Percentiles rank a stretch among this genome's conserved stretches.
Evolutionary conservation across 805 yeast species (phyloP).

Genomic region (Lipomyces kockii): DNA sequence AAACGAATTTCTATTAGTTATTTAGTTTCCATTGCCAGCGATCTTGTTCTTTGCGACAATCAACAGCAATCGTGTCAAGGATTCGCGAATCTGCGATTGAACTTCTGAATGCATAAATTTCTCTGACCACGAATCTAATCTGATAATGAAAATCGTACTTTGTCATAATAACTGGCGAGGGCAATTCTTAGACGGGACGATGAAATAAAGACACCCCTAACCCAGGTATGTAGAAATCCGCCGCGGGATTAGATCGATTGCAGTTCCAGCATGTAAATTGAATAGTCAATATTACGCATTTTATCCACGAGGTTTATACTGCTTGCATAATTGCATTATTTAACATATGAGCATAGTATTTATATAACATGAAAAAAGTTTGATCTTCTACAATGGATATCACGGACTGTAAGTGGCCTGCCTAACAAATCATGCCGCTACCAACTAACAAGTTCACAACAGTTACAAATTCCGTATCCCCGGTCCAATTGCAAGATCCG

Average conservation of each 20-base stretch:
- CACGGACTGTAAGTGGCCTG: constrained; percentile 22
- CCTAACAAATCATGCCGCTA: background rate
- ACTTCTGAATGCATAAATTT: background rate
- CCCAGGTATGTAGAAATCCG: background rate
- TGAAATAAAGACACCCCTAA: background rate
- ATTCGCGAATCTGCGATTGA: background rate
- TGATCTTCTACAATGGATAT: constrained; percentile 18
- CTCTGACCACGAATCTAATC: too few species aligned
- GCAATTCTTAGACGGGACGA: too few species aligned
- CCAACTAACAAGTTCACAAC: background rate
- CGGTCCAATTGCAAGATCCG: constrained; percentile 26
- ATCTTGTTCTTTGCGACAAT: too few species aligned
- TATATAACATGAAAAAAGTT: background rate
- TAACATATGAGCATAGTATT: background rate
- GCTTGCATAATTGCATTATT: background rate
- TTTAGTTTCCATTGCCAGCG: too few species aligned
- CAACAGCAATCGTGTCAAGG: background rate
- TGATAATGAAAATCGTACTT: too few species aligned
- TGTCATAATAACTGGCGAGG: too few species aligned
- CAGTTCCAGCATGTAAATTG: background rate
- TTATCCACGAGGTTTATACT: background rate
- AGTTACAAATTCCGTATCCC: constrained; percentile 28
- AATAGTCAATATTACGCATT: background rate
- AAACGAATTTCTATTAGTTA: too few species aligned
- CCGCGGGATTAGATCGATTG: background rate